Base-by-base conservation (phyloP, 2,329 filamentous ascomycete genomes). In the Salinomyces thailandicus region DNA sequence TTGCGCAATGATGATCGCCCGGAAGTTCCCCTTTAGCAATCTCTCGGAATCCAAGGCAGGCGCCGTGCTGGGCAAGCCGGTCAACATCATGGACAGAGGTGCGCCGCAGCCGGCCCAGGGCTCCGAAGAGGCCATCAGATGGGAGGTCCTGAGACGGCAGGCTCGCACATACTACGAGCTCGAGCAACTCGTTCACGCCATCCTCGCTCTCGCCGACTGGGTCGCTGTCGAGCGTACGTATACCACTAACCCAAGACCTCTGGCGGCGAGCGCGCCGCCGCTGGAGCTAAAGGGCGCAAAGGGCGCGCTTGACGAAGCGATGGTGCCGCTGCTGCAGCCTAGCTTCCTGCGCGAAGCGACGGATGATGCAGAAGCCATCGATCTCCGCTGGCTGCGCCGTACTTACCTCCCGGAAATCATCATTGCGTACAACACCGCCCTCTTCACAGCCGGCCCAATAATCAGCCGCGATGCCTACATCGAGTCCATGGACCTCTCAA, bases 401-500 rank as follows among this genome's bases (percentile, higher is more conserved):
- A 73, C 75, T 0, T 96, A 93, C 59, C 69, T 98, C 3, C 87
- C 91, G 2, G 86, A 95, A 57, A 73, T 84, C 13, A 68, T 94
- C 28, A 71, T 98, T 33, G 84, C 82, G 2, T 95, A 91, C 57
- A 76, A 91, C 54, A 79, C 75, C 50, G 79, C 82, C 1, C 66
- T 96, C 33, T 82, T 93, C 56, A 82, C 81, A 53, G 81, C 82
- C 0, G 85, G 85, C 3, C 78, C 77, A 31, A 71, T 75, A 33
- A 66, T 93, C 29, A 80, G 77, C 31, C 77, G 85, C 29, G 83
- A 89, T 40, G 74, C 81, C 46, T 69, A 93, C 13, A 71, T 91
- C 17, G 79, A 89, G 54, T 83, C 80, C 51, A 89, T 98, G 82
- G 84, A 94, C 41, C 67, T 98, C 12, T 79, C 85, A 1, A 77